A percentile compares a stretch with the other conserved stretches of the same genome.
phyloP scores from a whole-genome alignment of 257 asterid species.

The Mentha longifolia region DNA sequence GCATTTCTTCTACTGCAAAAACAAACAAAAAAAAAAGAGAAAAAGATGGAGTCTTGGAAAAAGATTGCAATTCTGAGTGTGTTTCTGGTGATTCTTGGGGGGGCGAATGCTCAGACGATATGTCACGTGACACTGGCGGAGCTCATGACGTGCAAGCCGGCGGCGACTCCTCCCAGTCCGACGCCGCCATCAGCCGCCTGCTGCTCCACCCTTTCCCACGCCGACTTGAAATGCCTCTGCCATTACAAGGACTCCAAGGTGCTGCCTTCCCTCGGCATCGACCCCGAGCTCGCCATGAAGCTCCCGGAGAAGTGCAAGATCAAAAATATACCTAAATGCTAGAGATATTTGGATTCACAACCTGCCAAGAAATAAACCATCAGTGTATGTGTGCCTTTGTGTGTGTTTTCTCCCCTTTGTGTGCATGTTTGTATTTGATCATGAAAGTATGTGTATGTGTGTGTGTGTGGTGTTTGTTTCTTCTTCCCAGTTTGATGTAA shows the following conservation, averaged over 20 bases:
- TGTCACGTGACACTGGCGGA: conserved; percentile 51
- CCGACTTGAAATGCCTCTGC: conserved; percentile 61
- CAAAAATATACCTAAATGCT: conserved; percentile 48
- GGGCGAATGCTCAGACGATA: conserved; percentile 40
- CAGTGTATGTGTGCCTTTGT: neutral
- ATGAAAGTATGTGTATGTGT: neutral
- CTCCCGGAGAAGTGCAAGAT: conserved; percentile 60
- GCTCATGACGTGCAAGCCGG: conserved; percentile 55
- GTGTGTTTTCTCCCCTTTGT: neutral
- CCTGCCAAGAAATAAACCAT: too few relatives aligned
- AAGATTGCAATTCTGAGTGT: conserved; percentile 24
- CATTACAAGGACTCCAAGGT: conserved; percentile 50
- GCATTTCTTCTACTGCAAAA: neutral
- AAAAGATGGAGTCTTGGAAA: conserved; percentile 22
- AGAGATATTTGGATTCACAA: neutral
- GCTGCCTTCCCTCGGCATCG: conserved; percentile 59
- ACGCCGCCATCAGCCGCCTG: conserved; percentile 55
- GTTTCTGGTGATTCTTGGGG: conserved; percentile 8
- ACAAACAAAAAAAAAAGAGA: neutral
- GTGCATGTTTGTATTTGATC: neutral
- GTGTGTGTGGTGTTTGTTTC: too few relatives aligned
- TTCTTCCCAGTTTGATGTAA: neutral
- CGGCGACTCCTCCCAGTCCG: conserved; percentile 51
- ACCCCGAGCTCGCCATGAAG: conserved; percentile 55
- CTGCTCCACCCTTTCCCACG: conserved; percentile 58